These are phyloP conservation scores for Sisymbrium irio DNA, from an alignment of 345 rosid genomes.

Conservation along the genomic window DNA sequence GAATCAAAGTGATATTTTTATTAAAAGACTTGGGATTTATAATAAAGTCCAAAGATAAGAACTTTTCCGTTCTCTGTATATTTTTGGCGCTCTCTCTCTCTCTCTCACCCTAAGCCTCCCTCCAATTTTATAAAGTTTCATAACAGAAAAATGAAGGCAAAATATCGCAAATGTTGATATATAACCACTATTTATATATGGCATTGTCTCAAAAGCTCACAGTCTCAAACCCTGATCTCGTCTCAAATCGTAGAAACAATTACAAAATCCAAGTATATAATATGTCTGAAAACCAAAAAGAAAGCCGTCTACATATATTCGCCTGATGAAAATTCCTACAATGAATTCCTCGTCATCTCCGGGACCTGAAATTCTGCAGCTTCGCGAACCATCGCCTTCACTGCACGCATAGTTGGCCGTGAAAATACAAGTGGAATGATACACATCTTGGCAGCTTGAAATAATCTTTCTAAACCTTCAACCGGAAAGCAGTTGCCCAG, in stretches of 20 bases:
- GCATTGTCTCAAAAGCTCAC: constrained; percentile 3
- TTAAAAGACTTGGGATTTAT: no score
- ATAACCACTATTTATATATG: constrained; percentile 13
- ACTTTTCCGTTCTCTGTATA: no score
- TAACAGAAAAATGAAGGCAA: constrained; percentile 16
- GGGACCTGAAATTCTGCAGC: constrained; percentile 4
- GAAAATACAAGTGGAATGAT: neutral
- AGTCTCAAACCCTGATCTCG: neutral
- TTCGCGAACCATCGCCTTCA: neutral
- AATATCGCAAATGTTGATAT: constrained; percentile 9
- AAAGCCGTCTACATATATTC: no score
- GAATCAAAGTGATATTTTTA: no score
- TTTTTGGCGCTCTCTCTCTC: no score
- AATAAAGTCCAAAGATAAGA: no score
- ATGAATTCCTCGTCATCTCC: neutral
- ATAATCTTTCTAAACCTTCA: neutral
- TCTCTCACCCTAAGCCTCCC: no score
- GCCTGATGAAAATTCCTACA: neutral
- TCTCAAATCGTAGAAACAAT: constrained; percentile 9
- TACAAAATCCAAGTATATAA: neutral
- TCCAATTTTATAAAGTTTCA: constrained; percentile 15
- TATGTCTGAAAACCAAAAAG: no score
- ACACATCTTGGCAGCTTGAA: constrained; percentile 15
- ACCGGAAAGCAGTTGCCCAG: neutral
- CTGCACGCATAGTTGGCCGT: constrained; percentile 1